phyloP scores from a whole-genome alignment of 305 asterid genomes.

The Withania somnifera region DNA sequence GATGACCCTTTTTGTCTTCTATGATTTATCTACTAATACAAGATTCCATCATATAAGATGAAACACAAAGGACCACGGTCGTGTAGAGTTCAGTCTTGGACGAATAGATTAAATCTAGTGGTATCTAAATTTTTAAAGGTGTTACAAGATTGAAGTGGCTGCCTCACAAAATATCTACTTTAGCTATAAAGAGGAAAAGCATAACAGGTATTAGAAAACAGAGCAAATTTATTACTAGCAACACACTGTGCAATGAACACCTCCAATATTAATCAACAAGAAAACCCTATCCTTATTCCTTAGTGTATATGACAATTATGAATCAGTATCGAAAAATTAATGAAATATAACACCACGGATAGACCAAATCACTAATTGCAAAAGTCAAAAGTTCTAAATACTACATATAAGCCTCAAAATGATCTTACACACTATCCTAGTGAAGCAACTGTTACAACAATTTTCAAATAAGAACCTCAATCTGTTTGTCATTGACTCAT shows the following conservation, averaged over 20 bases:
- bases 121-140: neutral
- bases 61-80: neutral
- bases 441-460: neutral
- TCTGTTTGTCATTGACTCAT: neutral
- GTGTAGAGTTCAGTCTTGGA: neutral
- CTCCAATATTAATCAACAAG: neutral
- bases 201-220: neutral
- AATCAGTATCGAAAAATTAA: neutral
- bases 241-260: neutral
- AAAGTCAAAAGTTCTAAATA: neutral
- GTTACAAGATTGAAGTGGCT: neutral
- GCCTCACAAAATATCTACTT: neutral
- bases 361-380: neutral
- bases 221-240: neutral
- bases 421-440: neutral
- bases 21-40: neutral
- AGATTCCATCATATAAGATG: neutral
- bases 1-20: too few relatives aligned
- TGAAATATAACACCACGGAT: neutral
- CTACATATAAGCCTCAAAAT: neutral
- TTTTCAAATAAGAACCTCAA: neutral
- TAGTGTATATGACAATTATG: neutral
- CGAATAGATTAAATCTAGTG: neutral
- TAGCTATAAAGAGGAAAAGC: neutral
- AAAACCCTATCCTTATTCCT: neutral